Percentiles rank a stretch among this genome's conserved stretches.
Evolutionary conservation across 345 rosid species (phyloP).

Genomic region (Nephelium lappaceum): DNA sequence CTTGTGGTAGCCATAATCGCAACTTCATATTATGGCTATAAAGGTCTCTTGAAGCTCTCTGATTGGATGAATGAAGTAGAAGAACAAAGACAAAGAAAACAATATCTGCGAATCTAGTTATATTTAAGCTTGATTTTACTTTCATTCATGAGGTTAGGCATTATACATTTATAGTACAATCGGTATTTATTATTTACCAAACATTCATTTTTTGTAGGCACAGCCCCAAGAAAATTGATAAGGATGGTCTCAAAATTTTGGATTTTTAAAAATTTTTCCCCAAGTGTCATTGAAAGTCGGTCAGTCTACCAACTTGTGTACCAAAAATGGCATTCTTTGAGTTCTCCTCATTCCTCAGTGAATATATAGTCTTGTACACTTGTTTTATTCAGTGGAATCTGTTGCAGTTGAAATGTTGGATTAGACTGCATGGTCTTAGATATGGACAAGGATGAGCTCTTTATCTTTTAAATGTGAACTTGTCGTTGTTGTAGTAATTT

Average conservation of each 20-base stretch:
- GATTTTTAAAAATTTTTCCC: background rate
- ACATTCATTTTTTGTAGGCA: background rate
- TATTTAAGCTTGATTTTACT: background rate
- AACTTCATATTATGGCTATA: conserved; percentile 68
- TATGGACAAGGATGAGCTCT: too few relatives aligned
- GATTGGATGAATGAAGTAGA: conserved; percentile 93
- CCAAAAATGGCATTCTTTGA: background rate
- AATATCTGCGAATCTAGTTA: conserved; percentile 38
- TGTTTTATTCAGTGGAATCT: too few relatives aligned
- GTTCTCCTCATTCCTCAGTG: background rate
- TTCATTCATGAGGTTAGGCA: conserved; percentile 7
- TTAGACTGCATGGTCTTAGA: too few relatives aligned
- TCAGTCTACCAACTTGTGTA: background rate
- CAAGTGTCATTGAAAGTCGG: background rate
- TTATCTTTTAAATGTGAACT: too few relatives aligned
- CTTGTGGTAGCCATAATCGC: conserved; percentile 37
- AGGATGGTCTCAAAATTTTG: background rate
- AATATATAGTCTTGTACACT: background rate
- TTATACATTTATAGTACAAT: background rate
- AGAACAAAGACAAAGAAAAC: conserved; percentile 52
- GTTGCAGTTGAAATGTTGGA: too few relatives aligned
- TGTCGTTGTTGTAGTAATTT: too few relatives aligned
- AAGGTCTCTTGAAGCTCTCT: conserved; percentile 69
- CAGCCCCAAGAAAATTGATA: background rate
- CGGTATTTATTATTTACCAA: background rate